Percentiles rank a stretch among this genome's conserved stretches.
Conservation (phyloP, 2,329 filamentous ascomycete species). For the Botrytis byssoidea region DNA sequence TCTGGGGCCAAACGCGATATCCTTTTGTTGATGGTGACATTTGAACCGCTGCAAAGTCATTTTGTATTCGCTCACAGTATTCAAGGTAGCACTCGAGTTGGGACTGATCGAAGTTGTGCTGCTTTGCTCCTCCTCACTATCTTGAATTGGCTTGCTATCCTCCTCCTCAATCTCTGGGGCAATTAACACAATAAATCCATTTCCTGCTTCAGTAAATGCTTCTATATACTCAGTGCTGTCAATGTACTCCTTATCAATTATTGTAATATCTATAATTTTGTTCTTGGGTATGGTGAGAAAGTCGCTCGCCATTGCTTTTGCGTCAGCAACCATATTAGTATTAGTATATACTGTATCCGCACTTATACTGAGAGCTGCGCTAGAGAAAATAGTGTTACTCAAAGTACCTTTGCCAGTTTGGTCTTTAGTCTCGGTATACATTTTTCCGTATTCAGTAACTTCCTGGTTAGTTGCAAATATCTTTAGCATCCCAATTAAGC, state of each 20-base stretch:
- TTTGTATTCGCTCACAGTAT: no score
- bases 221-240: background rate
- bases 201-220: background rate
- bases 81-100: no score
- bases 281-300: background rate
- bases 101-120: no score
- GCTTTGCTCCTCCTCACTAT: accelerated
- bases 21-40: background rate
- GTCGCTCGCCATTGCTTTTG: background rate
- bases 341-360: background rate
- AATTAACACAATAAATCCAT: background rate
- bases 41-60: background rate
- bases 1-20: background rate
- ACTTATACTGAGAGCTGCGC: background rate
- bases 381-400: background rate
- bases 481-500: background rate
- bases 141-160: no score
- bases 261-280: background rate
- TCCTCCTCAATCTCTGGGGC: background rate
- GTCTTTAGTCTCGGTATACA: background rate
- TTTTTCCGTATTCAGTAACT: background rate
- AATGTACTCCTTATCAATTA: background rate
- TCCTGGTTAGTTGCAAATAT: background rate
- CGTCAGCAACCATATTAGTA: background rate
- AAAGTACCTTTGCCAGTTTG: background rate